A percentile compares a stretch with the other conserved stretches of the same genome.
phyloP scores from a whole-genome alignment of 306 rosid genomes.

The Vachellia collinsii region DNA sequence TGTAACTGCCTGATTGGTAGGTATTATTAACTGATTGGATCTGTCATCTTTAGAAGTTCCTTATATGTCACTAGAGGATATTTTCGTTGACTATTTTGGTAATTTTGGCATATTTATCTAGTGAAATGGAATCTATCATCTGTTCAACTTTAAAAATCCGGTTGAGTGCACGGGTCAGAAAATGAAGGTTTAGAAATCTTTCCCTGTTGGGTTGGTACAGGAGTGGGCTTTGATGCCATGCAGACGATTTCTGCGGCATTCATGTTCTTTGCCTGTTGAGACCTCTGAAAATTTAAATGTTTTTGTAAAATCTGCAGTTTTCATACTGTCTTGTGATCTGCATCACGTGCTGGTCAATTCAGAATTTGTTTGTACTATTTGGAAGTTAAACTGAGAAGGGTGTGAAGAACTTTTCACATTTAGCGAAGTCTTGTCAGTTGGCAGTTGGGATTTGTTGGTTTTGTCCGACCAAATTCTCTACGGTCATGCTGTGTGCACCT shows the following conservation, averaged over 20 bases:
- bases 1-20: slow-evolving; percentile 12
- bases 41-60: slow-evolving; percentile 32
- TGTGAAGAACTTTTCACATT: neutral
- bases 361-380: neutral
- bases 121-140: slow-evolving; percentile 44
- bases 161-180: slow-evolving; percentile 33
- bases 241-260: slow-evolving; percentile 20
- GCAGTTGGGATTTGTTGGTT: neutral
- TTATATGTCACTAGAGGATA: slow-evolving; percentile 7
- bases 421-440: neutral
- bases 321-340: neutral
- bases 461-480: neutral
- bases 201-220: slow-evolving; percentile 17
- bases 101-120: slow-evolving; percentile 34
- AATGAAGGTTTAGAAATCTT: slow-evolving; percentile 29
- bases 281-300: neutral
- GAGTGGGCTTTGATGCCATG: slow-evolving; percentile 28
- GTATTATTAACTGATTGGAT: neutral
- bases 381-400: neutral
- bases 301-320: neutral
- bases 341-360: neutral
- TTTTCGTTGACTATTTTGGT: slow-evolving; percentile 30
- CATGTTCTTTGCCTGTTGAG: slow-evolving; percentile 29
- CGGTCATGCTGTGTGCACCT: neutral
- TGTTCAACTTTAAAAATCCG: slow-evolving; percentile 28